Conservation (phyloP, 306 rosid genomes). For the Lupinus albus region DNA sequence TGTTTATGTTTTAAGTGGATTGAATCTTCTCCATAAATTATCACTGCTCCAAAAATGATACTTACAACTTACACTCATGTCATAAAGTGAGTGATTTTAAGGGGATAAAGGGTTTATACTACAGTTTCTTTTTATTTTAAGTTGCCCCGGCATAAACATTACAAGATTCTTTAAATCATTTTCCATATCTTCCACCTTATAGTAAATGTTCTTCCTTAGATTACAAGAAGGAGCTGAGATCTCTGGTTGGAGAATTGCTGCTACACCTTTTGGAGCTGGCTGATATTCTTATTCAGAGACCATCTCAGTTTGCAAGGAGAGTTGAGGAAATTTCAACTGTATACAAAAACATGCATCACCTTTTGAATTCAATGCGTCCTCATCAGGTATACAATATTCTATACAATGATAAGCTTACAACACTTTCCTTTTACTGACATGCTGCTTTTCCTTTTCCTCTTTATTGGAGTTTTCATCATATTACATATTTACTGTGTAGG, state of each 20-base stretch:
- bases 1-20: constrained; percentile 4
- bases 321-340: constrained; percentile 94
- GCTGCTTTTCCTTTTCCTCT: constrained; percentile 17
- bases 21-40: constrained; percentile 13
- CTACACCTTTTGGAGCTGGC: constrained; percentile 91
- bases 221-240: constrained; percentile 86
- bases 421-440: constrained; percentile 10
- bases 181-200: constrained; percentile 16
- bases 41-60: not conserved
- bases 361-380: constrained; percentile 86
- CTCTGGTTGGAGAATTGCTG: constrained; percentile 82
- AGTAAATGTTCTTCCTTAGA: constrained; percentile 48
- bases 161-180: not conserved
- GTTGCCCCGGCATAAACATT: constrained; percentile 9
- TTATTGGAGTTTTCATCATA: constrained; percentile 13
- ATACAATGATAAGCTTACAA: not conserved
- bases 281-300: constrained; percentile 88
- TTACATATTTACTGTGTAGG: constrained; percentile 52
- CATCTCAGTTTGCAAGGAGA: constrained; percentile 93
- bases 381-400: constrained; percentile 64
- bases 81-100: constrained; percentile 28
- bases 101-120: constrained; percentile 3
- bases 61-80: not conserved
- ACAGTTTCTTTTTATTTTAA: constrained; percentile 1
- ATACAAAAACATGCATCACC: constrained; percentile 90